Evolutionary conservation across 371 early-diverging fungal genomes (phyloP).

Genomic region (Actinomucor elegans): DNA sequence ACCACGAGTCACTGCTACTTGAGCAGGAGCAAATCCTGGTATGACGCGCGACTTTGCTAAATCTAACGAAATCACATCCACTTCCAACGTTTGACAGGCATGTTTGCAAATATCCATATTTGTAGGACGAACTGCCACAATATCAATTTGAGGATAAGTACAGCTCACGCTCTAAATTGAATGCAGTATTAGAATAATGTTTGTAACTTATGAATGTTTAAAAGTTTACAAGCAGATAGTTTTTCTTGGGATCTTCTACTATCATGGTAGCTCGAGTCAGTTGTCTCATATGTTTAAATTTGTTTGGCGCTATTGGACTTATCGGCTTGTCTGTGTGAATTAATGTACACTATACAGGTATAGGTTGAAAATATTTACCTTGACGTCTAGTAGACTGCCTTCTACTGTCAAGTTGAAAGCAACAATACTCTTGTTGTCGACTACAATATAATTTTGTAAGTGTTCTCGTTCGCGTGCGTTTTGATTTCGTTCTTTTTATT

Average conservation of each 20-base stretch:
- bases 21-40: conserved; percentile 72
- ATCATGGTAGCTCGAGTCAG: conserved; percentile 63
- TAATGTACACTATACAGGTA: not conserved
- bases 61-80: conserved; percentile 91
- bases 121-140: conserved; percentile 83
- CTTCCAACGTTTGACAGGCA: conserved; percentile 76
- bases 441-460: not conserved
- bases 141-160: conserved; percentile 65
- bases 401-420: conserved; percentile 69
- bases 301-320: conserved; percentile 40
- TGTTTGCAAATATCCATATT: conserved; percentile 75
- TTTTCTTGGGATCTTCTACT: conserved; percentile 60
- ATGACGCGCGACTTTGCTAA: conserved; percentile 41
- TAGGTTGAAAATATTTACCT: conserved; percentile 35
- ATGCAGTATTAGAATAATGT: not conserved
- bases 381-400: conserved; percentile 54
- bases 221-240: conserved; percentile 62
- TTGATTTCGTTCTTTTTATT: not conserved
- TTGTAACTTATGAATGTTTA: too few species aligned
- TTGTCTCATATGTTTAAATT: conserved; percentile 46
- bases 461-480: not conserved
- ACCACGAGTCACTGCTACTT: conserved; percentile 75
- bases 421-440: conserved; percentile 66
- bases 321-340: conserved; percentile 31
- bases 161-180: conserved; percentile 46